Evolutionary conservation across 768 basidiomycete species (phyloP), one percentile per base, ranked within the genome.

Genomic region (Rhodotorula toruloides): DNA sequence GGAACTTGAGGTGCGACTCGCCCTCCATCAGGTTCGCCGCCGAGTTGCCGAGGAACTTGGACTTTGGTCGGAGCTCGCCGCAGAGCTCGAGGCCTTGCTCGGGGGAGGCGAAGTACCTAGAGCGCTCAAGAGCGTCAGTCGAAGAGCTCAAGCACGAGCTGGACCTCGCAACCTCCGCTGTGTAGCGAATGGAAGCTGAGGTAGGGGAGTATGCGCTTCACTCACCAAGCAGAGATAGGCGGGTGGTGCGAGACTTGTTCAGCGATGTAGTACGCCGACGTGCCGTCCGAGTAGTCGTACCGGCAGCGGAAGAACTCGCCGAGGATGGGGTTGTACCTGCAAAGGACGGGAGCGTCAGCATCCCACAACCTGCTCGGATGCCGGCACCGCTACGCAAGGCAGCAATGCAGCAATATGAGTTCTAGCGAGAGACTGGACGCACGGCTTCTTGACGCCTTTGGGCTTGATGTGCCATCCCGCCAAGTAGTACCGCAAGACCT

Each of bases 401-500:
- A n/a, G n/a, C n/a, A n/a, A n/a, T n/a, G 10, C 44, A 29, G 37
- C 58, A 49, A 44, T 40, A 31, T 2, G 16, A 31, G 44, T 47
- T 44, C 17, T 0, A 29, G 58, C 5, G 21, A 29, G 21, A 5
- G 17, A n/a, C n/a, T n/a, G n/a, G 27, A 81, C 88, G 79, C 74
- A 92, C 85, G 94, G 94, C 80, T 99, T 99, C 87, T 99, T 99
- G 67, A 98, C 96, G 58, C 77, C 96, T 80, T 89, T 93, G 72
- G 96, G 93, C 79, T 97, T 97, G 80, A 97, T 93, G 79, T 98
- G 96, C 96, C 96, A 99, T 31, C 96, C 96, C n/a, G 90, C 87
- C 53, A 99, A 86, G 77, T 97, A 99, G 77, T 93, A 96, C 68
- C 89, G 87, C 40, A 97, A 82, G 3, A 98, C 91, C 55, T 86